Evolutionary conservation across 176 grass and related monocot genomes (phyloP), one percentile per base, ranked within the genome.

Genomic region (Alopecurus myosuroides): DNA sequence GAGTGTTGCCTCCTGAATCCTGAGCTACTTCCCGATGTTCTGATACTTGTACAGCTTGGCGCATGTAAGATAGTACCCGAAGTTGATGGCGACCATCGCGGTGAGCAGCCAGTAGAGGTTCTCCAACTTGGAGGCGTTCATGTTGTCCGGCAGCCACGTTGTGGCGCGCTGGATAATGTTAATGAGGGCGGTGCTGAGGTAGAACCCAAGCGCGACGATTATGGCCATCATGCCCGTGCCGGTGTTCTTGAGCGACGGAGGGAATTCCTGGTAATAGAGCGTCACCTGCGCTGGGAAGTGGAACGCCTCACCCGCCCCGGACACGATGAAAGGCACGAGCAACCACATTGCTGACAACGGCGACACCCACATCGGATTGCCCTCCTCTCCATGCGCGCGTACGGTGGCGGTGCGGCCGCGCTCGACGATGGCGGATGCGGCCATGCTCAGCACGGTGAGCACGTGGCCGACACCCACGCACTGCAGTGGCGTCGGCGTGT

Each of bases 241-340:
- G 1, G 92, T 97, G 90, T 83, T 97, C 88, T 88, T 88, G 20
- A 94, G 86, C 60, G 92, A 34, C 74, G 31, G 60, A 0, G 95
- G 95, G 66, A 97, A 97, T 82, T 93, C 95, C 58, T 91, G 81
- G 85, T 91, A 97, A 75, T 93, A 97, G 0, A 97, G 69, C 12
- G 70, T 92, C 28, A 97, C 90, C 69, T 92, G 86, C 4, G 85
- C 86, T 0, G 95, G 88, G 65, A 94, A 94, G 45, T 94, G 85
- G 13, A 94, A 55, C 11, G 92, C 92, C 79, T 94, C 90, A 0
- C 86, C 92, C 3, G 63, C 61, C 0, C 95, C 95, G 1, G 78
- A 23, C 30, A 97, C 18, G 0, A 76, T 90, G 25, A 97, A 34
- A 3, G 95, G 92, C 75, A 97, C 35, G 7, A 97, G 41, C 35